Evolutionary conservation across 441 rosid species (phyloP), one percentile per base, ranked within the genome.

Genomic region (Croton laevigatus): DNA sequence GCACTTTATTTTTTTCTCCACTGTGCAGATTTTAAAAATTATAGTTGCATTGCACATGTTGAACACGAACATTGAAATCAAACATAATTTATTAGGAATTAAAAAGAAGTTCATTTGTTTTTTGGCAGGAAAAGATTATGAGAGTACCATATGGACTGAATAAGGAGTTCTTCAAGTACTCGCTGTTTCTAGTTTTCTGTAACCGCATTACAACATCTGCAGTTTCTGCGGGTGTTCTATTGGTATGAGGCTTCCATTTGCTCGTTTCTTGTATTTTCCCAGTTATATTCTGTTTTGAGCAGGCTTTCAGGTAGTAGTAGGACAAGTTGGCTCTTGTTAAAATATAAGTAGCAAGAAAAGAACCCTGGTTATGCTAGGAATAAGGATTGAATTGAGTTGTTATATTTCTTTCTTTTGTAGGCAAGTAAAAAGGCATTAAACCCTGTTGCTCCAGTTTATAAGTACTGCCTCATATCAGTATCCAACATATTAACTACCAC

Each of bases 391-490:
- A 59, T 45, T 62, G 65, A n/a, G 8, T 54, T 38, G 37, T 57
- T 78, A 1, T 45, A 4, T 58, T 76, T 72, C 48, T 68, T 69
- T 51, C 66, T 74, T 72, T 69, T 38, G 19, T 76, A 94, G 99
- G 94, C 88, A 27, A 92, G 97, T 79, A 86, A 82, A 81, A 90
- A 87, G 72, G 87, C 87, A 65, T 73, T 94, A 89, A 81, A 86
- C 80, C 98, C 98, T 75, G 97, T 89, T 73, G 98, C 99, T 79
- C 99, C 98, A 0, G 77, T 94, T 79, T 86, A 92, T 73, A 94
- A 89, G 80, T 94, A 92, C 74, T 80, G 97, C 60, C 85, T 89
- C 11, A 53, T 94, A 79, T 94, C 99, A 48, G 75, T 88, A 49
- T 81, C 98, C 45, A 94, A 92, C 80, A 94, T 92, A 71, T 75